phyloP scores from a whole-genome alignment of 352 stramenopile species.

The Phytophthora pisi region DNA sequence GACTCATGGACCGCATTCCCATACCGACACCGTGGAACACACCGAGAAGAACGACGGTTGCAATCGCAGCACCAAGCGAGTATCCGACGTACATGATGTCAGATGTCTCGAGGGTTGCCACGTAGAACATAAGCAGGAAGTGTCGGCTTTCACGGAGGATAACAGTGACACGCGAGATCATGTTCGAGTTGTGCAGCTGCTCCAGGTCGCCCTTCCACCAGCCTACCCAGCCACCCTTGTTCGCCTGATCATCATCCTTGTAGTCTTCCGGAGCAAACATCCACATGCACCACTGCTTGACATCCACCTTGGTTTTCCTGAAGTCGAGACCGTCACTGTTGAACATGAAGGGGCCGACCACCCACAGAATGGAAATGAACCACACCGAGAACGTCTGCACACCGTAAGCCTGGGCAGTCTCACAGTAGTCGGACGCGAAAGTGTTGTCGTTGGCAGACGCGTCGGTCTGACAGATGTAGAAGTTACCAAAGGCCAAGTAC shows the following conservation, averaged over 20 bases:
- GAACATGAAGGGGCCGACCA: conserved; percentile 77
- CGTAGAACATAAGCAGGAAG: conserved; percentile 81
- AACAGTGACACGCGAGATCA: conserved; percentile 74
- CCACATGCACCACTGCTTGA: conserved; percentile 65
- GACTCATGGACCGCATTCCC: conserved; percentile 50
- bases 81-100: conserved; percentile 59
- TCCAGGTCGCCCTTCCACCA: conserved; percentile 78
- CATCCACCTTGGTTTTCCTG: conserved; percentile 77
- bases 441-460: conserved; percentile 52
- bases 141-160: conserved; percentile 73
- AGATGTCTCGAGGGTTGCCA: conserved; percentile 55
- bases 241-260: conserved; percentile 64
- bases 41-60: conserved; percentile 56
- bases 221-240: conserved; percentile 73
- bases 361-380: conserved; percentile 79
- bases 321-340: conserved; percentile 82
- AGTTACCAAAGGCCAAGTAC: conserved; percentile 71
- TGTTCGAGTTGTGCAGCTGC: conserved; percentile 66
- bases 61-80: conserved; percentile 52
- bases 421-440: conserved; percentile 64
- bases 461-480: conserved; percentile 66
- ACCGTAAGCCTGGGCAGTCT: conserved; percentile 72
- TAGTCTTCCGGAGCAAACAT: conserved; percentile 73
- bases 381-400: conserved; percentile 83
- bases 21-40: conserved; percentile 49